phyloP scores from a whole-genome alignment of 192 early-diverging fungal species.

The Rhizophagus clarus region DNA sequence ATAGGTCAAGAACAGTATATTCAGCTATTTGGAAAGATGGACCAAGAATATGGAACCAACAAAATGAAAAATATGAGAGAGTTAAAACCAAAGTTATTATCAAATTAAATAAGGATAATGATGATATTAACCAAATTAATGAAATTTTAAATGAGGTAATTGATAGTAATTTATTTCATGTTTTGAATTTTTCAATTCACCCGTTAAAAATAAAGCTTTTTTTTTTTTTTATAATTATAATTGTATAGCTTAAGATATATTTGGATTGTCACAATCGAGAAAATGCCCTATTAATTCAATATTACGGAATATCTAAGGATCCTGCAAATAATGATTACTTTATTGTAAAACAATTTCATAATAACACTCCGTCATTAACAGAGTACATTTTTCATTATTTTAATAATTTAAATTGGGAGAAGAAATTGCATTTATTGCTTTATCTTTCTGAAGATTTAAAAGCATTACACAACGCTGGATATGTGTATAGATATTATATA shows the following conservation, averaged over 20 bases:
- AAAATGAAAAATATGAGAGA: not conserved
- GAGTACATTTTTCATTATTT: not conserved
- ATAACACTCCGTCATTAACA: not conserved
- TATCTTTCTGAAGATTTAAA: not conserved
- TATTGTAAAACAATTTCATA: not conserved
- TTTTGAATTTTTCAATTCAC: no score
- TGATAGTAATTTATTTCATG: no score
- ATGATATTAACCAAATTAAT: not conserved
- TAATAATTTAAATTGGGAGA: not conserved
- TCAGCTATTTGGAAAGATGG: not conserved
- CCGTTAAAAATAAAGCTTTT: no score
- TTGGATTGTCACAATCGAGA: not conserved
- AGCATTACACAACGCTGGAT: not conserved
- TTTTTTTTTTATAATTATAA: no score
- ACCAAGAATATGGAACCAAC: not conserved
- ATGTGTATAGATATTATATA: not conserved
- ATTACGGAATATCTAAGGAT: not conserved
- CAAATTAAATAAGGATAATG: no score
- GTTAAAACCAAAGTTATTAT: not conserved
- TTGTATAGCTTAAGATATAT: no score
- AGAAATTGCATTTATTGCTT: not conserved
- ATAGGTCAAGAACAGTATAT: not conserved
- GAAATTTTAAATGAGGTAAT: not conserved
- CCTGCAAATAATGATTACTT: not conserved
- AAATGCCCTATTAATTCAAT: not conserved